Conservation (phyloP, 768 basidiomycete species). For the Lactarius sanguifluus region DNA sequence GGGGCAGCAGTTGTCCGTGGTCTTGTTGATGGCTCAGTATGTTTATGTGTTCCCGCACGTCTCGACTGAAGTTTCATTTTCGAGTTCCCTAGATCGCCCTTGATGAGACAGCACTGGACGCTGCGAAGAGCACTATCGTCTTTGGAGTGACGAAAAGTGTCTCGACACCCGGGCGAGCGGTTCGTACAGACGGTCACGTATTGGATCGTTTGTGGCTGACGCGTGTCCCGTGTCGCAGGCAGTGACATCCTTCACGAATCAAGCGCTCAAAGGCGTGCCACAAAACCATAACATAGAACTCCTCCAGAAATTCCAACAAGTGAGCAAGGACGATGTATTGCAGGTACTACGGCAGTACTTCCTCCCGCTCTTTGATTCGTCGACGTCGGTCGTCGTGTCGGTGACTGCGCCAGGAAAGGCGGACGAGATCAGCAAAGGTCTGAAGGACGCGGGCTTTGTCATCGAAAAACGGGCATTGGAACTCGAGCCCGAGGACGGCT, state of each 20-base stretch:
- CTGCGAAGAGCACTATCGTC: slow-evolving; percentile 90
- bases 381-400: slow-evolving; percentile 74
- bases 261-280: slow-evolving; percentile 83
- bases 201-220: neutral
- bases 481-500: slow-evolving; percentile 52
- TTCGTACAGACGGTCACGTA: slow-evolving; percentile 39
- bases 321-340: slow-evolving; percentile 78
- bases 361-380: slow-evolving; percentile 79
- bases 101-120: slow-evolving; percentile 79
- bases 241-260: slow-evolving; percentile 79
- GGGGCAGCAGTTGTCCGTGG: slow-evolving; percentile 75
- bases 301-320: slow-evolving; percentile 74
- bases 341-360: slow-evolving; percentile 68
- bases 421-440: slow-evolving; percentile 62
- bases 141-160: slow-evolving; percentile 78
- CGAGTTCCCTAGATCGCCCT: slow-evolving; percentile 61
- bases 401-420: slow-evolving; percentile 82
- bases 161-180: slow-evolving; percentile 85
- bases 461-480: slow-evolving; percentile 73
- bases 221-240: slow-evolving; percentile 51
- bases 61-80: slow-evolving; percentile 10
- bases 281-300: slow-evolving; percentile 72
- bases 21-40: slow-evolving; percentile 79
- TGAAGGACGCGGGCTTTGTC: slow-evolving; percentile 69
- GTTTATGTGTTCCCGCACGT: slow-evolving; percentile 42